Base-by-base conservation (phyloP, 176 grass and related monocot species). In the Oryza officinalis region DNA sequence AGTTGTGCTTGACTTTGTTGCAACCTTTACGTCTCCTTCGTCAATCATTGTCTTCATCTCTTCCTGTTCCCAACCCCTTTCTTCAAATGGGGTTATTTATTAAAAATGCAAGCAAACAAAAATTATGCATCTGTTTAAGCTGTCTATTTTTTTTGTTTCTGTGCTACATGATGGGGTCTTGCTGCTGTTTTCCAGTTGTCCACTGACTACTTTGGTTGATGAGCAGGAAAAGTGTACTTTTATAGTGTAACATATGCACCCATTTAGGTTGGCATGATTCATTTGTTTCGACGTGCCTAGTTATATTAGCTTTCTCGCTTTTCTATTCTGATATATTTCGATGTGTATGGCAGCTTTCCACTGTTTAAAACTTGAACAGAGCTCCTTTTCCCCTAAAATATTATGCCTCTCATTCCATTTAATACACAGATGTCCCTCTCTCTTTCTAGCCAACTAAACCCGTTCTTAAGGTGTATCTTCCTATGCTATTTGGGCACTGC, bases 1-100 rank as follows among this genome's bases (percentile, higher is more conserved):
- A 71, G 47, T 88, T 78, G 84, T 74, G 44, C 83, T 86, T 76
- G 79, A 88, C 73, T 92, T 60, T 86, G 23, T 79, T 10, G 41
- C 60, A 60, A 54, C 71, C 13, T 69, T 63, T 61, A 13, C 11
- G 30, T 76, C 22, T 30, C 64, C 27, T 30, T 80, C 22, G 22
- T 64, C 71, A 46, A 81, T 79, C 25, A n/a, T 76, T 86, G 32
- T 75, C 14, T 33, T 78, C 45, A 25, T 35, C 4, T 84, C 83
- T 9, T 47, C 61, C 35, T 45, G 22, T 84, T 67, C 6, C 32
- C 47, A 66, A 25, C 59, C 70, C 57, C 80, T 80, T 77, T 76
- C 50, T 14, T 40, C 83, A 72, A 65, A 46, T 77, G 76, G 85
- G 31, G 14, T 85, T 89, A 67, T 85, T 86, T 87, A 59, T 78